Evolutionary conservation across 768 basidiomycete genomes (phyloP).

Genomic region (Lactarius tabidus): DNA sequence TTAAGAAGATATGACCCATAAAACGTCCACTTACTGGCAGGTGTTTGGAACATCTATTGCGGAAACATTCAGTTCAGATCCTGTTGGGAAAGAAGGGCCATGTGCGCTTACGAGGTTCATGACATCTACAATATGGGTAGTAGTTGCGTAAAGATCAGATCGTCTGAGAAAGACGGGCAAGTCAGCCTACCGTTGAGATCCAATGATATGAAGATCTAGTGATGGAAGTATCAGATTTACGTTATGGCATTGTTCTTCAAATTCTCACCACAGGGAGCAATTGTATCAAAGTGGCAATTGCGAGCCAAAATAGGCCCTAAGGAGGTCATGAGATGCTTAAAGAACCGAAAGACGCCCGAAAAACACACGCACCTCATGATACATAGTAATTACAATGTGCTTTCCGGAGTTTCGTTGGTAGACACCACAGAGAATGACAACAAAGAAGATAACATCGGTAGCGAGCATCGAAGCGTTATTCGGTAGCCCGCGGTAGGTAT

Average conservation of each 20-base stretch:
- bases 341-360: not conserved
- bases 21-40: conserved; percentile 1
- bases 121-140: conserved; percentile 3
- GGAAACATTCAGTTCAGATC: not conserved
- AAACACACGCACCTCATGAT: conserved; percentile 9
- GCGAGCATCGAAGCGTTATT: conserved; percentile 11
- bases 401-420: conserved; percentile 6
- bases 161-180: not conserved
- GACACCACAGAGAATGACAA: conserved; percentile 6
- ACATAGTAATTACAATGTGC: not conserved
- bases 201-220: conserved; percentile 15
- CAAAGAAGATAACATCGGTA: conserved; percentile 9
- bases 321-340: not conserved
- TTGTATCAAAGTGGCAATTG: conserved; percentile 4
- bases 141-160: not conserved
- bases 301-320: conserved; percentile 20
- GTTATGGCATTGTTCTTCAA: not conserved
- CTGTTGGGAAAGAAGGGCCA: not conserved
- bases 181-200: conserved; percentile 10
- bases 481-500: conserved; percentile 5
- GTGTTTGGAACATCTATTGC: conserved; percentile 18
- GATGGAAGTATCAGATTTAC: not conserved
- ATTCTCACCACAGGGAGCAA: conserved; percentile 15
- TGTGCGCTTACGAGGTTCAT: conserved; percentile 17
- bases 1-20: not conserved